phyloP scores from a whole-genome alignment of 768 basidiomycete species.

The Lactifluus piperatus region DNA sequence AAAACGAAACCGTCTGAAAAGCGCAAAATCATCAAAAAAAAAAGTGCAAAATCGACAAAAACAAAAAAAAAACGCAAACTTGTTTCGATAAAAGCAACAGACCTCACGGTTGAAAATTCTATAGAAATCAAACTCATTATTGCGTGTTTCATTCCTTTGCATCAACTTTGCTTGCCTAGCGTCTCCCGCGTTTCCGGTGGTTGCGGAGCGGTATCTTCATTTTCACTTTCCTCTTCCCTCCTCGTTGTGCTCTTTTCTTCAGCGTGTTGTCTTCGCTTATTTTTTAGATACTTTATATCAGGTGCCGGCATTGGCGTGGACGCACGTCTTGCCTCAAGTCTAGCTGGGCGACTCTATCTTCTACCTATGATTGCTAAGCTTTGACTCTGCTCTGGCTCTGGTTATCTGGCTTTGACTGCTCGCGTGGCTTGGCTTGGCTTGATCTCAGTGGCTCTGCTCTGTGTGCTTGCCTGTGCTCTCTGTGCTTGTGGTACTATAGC shows the following conservation, averaged over 20 bases:
- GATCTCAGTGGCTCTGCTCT: background rate
- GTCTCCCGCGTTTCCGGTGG: background rate
- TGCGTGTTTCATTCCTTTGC: background rate
- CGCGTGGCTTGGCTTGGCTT: background rate
- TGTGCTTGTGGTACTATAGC: background rate
- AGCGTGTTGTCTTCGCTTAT: background rate
- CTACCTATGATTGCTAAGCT: constrained; percentile 2
- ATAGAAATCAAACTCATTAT: background rate
- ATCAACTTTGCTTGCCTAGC: background rate
- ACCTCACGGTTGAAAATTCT: background rate
- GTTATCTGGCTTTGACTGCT: too few relatives aligned
- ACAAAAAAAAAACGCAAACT: background rate
- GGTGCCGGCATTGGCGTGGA: background rate
- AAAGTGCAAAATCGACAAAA: too few relatives aligned
- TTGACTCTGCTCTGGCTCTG: background rate
- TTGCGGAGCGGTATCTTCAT: too few relatives aligned
- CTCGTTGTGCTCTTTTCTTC: too few relatives aligned
- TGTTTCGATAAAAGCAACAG: background rate
- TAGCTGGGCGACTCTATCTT: background rate
- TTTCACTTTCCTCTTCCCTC: background rate
- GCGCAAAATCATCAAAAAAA: background rate
- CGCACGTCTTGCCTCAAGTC: constrained; percentile 7
- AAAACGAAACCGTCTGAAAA: too few relatives aligned
- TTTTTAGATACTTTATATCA: background rate
- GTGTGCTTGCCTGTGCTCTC: background rate